phyloP scores from a whole-genome alignment of 2,329 filamentous ascomycete genomes.

The Lachnellula subtilissima region DNA sequence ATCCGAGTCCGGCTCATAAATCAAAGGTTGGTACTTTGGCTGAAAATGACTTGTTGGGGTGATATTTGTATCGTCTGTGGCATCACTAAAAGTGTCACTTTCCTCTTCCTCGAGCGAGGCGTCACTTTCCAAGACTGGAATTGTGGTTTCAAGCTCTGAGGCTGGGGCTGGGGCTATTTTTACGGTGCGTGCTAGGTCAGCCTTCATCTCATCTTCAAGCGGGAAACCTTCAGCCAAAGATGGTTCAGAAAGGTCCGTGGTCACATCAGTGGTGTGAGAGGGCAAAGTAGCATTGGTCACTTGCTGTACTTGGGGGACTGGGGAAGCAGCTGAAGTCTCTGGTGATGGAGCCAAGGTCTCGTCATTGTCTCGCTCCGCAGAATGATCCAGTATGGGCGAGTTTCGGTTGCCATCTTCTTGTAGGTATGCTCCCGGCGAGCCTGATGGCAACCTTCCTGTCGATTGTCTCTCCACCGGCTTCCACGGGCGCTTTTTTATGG shows the following conservation, averaged over 20 bases:
- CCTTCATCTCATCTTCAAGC: background rate
- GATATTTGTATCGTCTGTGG: constrained; percentile 25
- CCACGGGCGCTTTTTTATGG: constrained; percentile 65
- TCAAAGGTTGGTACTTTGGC: constrained; percentile 27
- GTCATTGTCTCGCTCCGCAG: background rate
- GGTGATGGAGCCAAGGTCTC: background rate
- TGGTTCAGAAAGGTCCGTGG: background rate
- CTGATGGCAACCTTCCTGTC: constrained; percentile 7
- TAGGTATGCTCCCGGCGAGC: constrained; percentile 5
- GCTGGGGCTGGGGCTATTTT: background rate
- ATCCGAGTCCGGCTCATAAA: constrained; percentile 27
- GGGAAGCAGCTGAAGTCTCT: background rate
- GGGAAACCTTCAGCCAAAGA: background rate
- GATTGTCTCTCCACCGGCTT: constrained; percentile 42
- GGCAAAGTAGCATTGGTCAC: background rate
- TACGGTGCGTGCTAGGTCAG: background rate
- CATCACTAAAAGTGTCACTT: constrained; percentile 24
- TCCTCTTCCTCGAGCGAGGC: constrained; percentile 10
- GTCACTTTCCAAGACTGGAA: background rate
- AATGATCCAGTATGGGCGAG: background rate
- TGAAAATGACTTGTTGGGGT: constrained; percentile 24
- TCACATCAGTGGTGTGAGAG: background rate
- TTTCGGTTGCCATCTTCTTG: constrained; percentile 2
- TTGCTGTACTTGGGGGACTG: no score
- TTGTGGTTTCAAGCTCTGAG: background rate